Conservation (phyloP, 371 early-diverging fungal species). For the Apophysomyces ossiformis region DNA sequence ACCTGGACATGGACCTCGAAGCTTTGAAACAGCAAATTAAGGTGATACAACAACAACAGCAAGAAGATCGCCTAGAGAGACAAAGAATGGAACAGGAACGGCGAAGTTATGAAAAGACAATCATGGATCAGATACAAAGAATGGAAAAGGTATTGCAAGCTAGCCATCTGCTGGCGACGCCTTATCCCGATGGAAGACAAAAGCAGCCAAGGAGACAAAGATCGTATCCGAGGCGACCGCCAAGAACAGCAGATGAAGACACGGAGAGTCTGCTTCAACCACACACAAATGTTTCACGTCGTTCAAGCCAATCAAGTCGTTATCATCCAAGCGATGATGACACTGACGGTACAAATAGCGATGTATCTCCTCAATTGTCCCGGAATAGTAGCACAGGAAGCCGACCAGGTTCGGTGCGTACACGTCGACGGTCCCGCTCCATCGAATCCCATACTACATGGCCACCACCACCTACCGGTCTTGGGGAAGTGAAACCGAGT, state of each 20-base stretch:
- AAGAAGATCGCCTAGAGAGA: constrained; percentile 24
- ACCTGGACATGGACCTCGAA: constrained; percentile 13
- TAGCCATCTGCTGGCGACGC: background rate
- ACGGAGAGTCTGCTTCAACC: background rate
- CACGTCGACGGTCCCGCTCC: background rate
- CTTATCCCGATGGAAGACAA: background rate
- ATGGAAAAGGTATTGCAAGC: background rate
- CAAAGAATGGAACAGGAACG: constrained; percentile 23
- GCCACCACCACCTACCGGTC: background rate
- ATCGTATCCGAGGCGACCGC: background rate
- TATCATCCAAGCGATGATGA: constrained; percentile 5
- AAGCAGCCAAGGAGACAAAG: background rate
- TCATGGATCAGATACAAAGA: background rate
- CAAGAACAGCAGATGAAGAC: background rate
- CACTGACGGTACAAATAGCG: background rate
- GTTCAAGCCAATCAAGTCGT: background rate
- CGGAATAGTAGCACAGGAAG: constrained; percentile 6
- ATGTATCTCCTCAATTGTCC: background rate
- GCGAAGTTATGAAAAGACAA: constrained; percentile 22
- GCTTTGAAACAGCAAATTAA: constrained; percentile 22
- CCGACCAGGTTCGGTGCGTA: background rate
- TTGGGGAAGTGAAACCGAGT: background rate
- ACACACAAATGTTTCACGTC: background rate
- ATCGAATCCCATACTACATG: constrained; percentile 2
- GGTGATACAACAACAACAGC: constrained; percentile 22